phyloP scores from a whole-genome alignment of 805 yeast species.

The Yamadazyma sp. region DNA sequence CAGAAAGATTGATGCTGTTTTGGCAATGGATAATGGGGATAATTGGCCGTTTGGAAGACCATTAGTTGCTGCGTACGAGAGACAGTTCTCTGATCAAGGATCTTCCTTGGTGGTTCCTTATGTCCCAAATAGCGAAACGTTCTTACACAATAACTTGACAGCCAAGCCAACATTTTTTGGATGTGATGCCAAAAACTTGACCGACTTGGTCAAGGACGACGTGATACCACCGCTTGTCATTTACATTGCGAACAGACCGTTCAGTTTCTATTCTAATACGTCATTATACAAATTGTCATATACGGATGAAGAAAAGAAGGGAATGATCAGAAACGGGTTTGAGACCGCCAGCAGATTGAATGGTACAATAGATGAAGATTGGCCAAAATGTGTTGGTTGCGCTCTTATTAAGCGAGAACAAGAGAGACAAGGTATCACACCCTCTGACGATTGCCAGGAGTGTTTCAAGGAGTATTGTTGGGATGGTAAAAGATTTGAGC shows the following conservation, averaged over 20 bases:
- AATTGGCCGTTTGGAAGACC: slow-evolving; percentile 38
- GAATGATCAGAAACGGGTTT: slow-evolving; percentile 38
- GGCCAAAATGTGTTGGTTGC: slow-evolving; percentile 42
- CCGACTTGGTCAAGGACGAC: slow-evolving; percentile 36
- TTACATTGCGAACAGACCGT: slow-evolving; percentile 41
- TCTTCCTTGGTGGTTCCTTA: slow-evolving; percentile 33
- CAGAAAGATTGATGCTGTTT: slow-evolving; percentile 35
- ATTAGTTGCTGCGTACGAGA: slow-evolving; percentile 30
- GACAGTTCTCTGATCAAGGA: slow-evolving; percentile 37
- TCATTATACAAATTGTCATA: slow-evolving; percentile 34
- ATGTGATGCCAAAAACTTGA: slow-evolving; percentile 37
- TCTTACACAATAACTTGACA: slow-evolving; percentile 32
- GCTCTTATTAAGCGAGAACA: slow-evolving; percentile 41
- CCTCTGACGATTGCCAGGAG: slow-evolving; percentile 34
- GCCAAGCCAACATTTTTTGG: slow-evolving; percentile 45
- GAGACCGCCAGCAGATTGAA: slow-evolving; percentile 34
- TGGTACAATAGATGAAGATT: slow-evolving; percentile 35
- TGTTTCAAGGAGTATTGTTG: slow-evolving; percentile 41
- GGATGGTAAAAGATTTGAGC: slow-evolving; percentile 29
- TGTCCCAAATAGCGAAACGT: slow-evolving; percentile 36
- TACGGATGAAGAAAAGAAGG: slow-evolving; percentile 35
- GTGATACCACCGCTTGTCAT: slow-evolving; percentile 39
- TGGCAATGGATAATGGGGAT: slow-evolving; percentile 36
- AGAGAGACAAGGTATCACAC: slow-evolving; percentile 38
- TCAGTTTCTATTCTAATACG: slow-evolving; percentile 31